Evolutionary conservation across 352 stramenopile genomes (phyloP).

Genomic region (Globisporangium emineosum): DNA sequence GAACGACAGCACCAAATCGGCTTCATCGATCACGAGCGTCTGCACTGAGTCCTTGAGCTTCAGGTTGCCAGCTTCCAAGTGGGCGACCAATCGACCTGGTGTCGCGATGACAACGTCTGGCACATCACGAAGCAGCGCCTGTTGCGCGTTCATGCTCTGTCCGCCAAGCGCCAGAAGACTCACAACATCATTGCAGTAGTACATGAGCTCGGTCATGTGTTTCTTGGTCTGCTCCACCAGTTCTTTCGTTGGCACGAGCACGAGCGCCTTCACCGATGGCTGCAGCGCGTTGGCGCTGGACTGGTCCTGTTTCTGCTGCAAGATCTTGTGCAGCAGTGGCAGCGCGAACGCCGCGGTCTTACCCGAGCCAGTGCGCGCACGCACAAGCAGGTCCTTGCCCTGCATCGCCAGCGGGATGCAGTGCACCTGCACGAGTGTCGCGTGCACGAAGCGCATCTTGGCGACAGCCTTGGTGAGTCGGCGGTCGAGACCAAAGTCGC

Average conservation of each 20-base stretch:
- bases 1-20: constrained; percentile 98
- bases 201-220: constrained; percentile 92
- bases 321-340: constrained; percentile 91
- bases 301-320: constrained; percentile 75
- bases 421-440: constrained; percentile 94
- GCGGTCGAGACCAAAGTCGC: constrained; percentile 89
- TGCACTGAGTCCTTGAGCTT: constrained; percentile 90
- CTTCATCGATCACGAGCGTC: constrained; percentile 98
- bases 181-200: constrained; percentile 96
- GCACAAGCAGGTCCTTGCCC: constrained; percentile 92
- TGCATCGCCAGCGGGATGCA: constrained; percentile 92
- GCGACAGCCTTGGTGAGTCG: constrained; percentile 90
- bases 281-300: constrained; percentile 28
- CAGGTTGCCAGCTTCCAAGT: constrained; percentile 79
- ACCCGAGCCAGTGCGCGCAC: constrained; percentile 90
- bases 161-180: constrained; percentile 89
- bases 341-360: constrained; percentile 94
- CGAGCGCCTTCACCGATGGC: constrained; percentile 76
- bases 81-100: constrained; percentile 91
- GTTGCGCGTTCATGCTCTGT: constrained; percentile 87
- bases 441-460: constrained; percentile 92
- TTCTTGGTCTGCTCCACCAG: constrained; percentile 94
- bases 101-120: constrained; percentile 95
- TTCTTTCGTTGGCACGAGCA: constrained; percentile 97
- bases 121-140: constrained; percentile 81